A percentile compares a stretch with the other conserved stretches of the same genome.
Conservation (phyloP, 1,284 basidiomycete species). For the Trichosporon sp. region DNA sequence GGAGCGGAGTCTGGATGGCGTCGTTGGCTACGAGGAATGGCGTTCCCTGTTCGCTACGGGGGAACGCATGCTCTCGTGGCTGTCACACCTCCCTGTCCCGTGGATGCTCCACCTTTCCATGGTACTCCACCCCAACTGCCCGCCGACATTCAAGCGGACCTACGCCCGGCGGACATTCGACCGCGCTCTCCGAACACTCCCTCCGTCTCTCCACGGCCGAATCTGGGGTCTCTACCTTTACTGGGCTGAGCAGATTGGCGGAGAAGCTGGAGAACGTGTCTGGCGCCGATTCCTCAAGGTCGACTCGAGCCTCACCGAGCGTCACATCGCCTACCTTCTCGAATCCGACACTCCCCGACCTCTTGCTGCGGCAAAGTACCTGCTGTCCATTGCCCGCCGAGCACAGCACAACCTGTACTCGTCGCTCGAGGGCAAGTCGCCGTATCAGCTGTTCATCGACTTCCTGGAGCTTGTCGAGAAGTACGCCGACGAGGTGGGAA, state of each 20-base stretch:
- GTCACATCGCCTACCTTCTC: conserved; percentile 77
- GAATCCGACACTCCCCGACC: conserved; percentile 73
- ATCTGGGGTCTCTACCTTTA: conserved; percentile 94
- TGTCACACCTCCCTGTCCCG: conserved; percentile 80
- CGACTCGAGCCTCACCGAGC: conserved; percentile 82
- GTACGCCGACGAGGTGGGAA: conserved; percentile 87
- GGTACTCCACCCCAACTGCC: conserved; percentile 87
- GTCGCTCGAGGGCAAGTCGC: conserved; percentile 90
- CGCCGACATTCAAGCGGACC: conserved; percentile 77
- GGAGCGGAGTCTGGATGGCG: conserved; percentile 80
- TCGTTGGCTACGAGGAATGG: conserved; percentile 95
- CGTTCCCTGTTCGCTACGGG: conserved; percentile 81
- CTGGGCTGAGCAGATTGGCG: conserved; percentile 85
- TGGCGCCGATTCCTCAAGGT: conserved; percentile 87
- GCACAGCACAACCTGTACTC: conserved; percentile 80
- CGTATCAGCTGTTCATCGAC: conserved; percentile 89
- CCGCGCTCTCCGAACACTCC: conserved; percentile 87
- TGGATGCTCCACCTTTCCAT: conserved; percentile 93
- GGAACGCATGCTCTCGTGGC: conserved; percentile 91
- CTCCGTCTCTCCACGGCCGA: conserved; percentile 88
- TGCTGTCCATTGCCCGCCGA: conserved; percentile 79
- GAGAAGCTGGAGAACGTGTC: conserved; percentile 79
- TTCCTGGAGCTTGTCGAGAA: conserved; percentile 91
- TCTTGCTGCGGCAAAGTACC: conserved; percentile 88
- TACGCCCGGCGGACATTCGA: conserved; percentile 95